Percentiles rank a stretch among this genome's conserved stretches.
These are phyloP conservation scores for Raffaelea albimanens DNA, from an alignment of 2,329 filamentous ascomycete genomes.

Conservation along the genomic window DNA sequence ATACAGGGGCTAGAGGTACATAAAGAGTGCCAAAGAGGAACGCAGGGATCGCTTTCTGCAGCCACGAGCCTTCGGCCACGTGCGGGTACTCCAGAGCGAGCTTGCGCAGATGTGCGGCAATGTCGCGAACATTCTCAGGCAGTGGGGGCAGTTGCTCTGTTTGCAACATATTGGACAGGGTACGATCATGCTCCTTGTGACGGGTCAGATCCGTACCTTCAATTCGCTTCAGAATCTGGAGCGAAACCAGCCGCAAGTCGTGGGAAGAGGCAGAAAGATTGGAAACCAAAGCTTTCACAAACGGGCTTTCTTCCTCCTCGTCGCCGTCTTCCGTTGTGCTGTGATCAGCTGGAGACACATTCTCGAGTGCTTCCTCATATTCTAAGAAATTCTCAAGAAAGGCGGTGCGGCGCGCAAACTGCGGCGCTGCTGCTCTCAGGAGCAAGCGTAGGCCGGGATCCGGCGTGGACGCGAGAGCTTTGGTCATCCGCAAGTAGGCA, in stretches of 20 bases:
- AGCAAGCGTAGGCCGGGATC: slow-evolving; percentile 55
- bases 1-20: slow-evolving; percentile 72
- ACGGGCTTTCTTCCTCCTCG: slow-evolving; percentile 44
- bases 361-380: slow-evolving; percentile 35
- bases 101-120: slow-evolving; percentile 80
- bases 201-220: slow-evolving; percentile 38
- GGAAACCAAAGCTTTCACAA: slow-evolving; percentile 56
- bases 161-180: slow-evolving; percentile 58
- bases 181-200: slow-evolving; percentile 37
- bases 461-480: slow-evolving; percentile 40
- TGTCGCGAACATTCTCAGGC: slow-evolving; percentile 63
- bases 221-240: slow-evolving; percentile 50
- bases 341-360: background rate
- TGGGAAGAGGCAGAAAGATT: slow-evolving; percentile 72
- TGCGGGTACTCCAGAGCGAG: slow-evolving; percentile 56
- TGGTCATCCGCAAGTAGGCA: slow-evolving; percentile 59
- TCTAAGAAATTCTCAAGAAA: slow-evolving; percentile 55
- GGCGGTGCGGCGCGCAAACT: slow-evolving; percentile 55
- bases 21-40: slow-evolving; percentile 88
- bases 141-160: slow-evolving; percentile 73
- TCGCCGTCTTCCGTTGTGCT: slow-evolving; percentile 20
- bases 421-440: slow-evolving; percentile 55
- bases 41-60: slow-evolving; percentile 62
- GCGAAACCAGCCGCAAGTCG: slow-evolving; percentile 59
- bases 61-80: slow-evolving; percentile 50